These are phyloP conservation scores for Trichoderma atrobrunneum DNA, from an alignment of 2,329 filamentous ascomycete species.

Conservation along the genomic window DNA sequence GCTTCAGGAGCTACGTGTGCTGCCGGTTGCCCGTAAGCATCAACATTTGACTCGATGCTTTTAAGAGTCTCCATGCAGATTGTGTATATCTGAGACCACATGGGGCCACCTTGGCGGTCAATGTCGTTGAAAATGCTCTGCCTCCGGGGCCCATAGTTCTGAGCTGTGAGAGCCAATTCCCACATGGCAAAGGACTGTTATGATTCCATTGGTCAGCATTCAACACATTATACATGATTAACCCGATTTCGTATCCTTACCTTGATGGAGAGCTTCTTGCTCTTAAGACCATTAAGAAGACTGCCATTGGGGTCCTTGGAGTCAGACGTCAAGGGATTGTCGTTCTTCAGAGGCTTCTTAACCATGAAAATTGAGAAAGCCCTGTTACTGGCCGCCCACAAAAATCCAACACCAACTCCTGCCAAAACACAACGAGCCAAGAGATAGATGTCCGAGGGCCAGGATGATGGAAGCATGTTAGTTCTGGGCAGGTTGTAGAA, in stretches of 20 bases:
- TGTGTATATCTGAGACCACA: conserved; percentile 75
- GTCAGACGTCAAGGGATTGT: conserved; percentile 76
- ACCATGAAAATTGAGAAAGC: conserved; percentile 79
- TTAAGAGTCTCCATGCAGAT: conserved; percentile 69
- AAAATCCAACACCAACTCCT: conserved; percentile 62
- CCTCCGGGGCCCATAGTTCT: conserved; percentile 70
- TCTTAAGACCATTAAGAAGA: conserved; percentile 76
- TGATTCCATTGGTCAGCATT: neutral
- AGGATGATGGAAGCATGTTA: conserved; percentile 58
- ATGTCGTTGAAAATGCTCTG: conserved; percentile 84
- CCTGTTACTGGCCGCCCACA: conserved; percentile 76
- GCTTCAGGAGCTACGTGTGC: conserved; percentile 33
- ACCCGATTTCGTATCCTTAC: conserved; percentile 43
- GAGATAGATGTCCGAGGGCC: conserved; percentile 56
- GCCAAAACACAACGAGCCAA: conserved; percentile 57
- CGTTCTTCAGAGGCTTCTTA: conserved; percentile 78
- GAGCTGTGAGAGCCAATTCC: conserved; percentile 80
- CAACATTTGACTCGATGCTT: conserved; percentile 64
- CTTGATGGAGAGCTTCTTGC: conserved; percentile 74
- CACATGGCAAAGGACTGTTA: conserved; percentile 77
- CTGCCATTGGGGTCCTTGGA: conserved; percentile 91
- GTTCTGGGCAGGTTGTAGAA: conserved; percentile 75
- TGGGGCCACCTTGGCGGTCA: conserved; percentile 73
- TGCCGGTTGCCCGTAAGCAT: conserved; percentile 52
- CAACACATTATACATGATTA: neutral